Evolutionary conservation across 2,329 filamentous ascomycete species (phyloP).

Genomic region (Alternaria alternata): DNA sequence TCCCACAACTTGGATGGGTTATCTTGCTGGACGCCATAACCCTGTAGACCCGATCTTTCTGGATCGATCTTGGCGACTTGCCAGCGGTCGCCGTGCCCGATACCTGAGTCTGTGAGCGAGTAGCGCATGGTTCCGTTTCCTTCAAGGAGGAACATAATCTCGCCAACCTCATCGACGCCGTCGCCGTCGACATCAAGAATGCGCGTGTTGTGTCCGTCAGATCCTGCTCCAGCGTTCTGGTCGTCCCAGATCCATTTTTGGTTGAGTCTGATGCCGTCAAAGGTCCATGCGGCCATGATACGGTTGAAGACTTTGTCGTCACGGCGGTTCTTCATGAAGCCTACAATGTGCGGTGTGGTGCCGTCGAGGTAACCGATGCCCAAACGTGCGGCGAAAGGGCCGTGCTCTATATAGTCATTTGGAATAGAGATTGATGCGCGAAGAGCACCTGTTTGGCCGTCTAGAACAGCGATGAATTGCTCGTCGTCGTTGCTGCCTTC

Average conservation of each 20-base stretch:
- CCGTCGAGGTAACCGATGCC: constrained; percentile 12
- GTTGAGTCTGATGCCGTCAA: constrained; percentile 2
- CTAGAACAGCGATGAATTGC: no score
- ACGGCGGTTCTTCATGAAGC: constrained; percentile 19
- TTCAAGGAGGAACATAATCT: constrained; percentile 20
- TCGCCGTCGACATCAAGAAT: constrained; percentile 19
- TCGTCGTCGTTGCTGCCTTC: no score
- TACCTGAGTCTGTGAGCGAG: constrained; percentile 8
- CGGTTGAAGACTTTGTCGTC: constrained; percentile 16
- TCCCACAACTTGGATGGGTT: neutral
- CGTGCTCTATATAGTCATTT: neutral
- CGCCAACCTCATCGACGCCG: constrained; percentile 18
- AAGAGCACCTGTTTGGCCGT: neutral
- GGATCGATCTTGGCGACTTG: constrained; percentile 23
- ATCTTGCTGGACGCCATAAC: neutral
- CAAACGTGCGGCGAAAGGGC: neutral
- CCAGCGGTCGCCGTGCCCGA: constrained; percentile 23
- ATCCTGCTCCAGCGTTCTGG: constrained; percentile 4
- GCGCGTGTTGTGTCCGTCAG: constrained; percentile 20
- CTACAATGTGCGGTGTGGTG: constrained; percentile 14
- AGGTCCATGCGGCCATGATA: constrained; percentile 17
- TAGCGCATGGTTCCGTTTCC: constrained; percentile 16
- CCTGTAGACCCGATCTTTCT: constrained; percentile 4
- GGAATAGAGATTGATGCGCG: neutral
- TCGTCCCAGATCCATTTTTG: constrained; percentile 14